Conservation (phyloP, 2,329 filamentous ascomycete genomes). For the Scytalidium sp. region DNA sequence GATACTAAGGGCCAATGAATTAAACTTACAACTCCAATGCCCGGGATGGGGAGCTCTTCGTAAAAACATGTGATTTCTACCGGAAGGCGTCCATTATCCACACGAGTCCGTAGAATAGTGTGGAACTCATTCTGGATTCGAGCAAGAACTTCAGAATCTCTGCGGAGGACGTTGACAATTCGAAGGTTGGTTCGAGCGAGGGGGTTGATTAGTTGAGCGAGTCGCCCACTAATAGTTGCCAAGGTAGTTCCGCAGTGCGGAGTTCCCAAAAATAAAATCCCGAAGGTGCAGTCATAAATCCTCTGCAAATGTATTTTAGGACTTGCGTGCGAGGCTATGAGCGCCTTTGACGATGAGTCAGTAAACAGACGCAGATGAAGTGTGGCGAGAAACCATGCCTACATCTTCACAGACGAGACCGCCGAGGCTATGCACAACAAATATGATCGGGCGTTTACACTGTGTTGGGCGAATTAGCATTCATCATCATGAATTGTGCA, state of each 20-base stretch:
- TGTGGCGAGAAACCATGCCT: no score
- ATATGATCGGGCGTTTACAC: constrained; percentile 14
- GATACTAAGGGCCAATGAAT: no score
- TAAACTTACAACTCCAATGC: constrained; percentile 12
- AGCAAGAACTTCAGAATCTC: constrained; percentile 24
- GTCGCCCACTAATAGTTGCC: constrained; percentile 29
- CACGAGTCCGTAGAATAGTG: constrained; percentile 22
- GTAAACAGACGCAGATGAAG: no score
- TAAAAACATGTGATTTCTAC: constrained; percentile 32
- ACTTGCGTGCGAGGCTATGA: constrained; percentile 23
- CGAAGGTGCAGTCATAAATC: constrained; percentile 24
- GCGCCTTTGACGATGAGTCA: constrained; percentile 15
- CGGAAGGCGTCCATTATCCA: constrained; percentile 10
- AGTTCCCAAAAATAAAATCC: constrained; percentile 35
- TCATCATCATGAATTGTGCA: no score
- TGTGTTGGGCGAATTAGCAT: no score
- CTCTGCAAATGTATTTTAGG: constrained; percentile 23
- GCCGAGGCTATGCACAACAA: constrained; percentile 15
- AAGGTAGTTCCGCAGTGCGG: constrained; percentile 32
- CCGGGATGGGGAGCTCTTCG: constrained; percentile 29
- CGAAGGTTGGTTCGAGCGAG: constrained; percentile 29
- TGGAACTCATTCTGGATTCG: constrained; percentile 22
- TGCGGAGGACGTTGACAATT: constrained; percentile 25
- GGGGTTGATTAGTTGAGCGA: constrained; percentile 25
- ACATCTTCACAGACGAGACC: constrained; percentile 11